These are phyloP conservation scores for Cyclostephanos tholiformis DNA, from an alignment of 108 stramenopile genomes.

Conservation along the genomic window DNA sequence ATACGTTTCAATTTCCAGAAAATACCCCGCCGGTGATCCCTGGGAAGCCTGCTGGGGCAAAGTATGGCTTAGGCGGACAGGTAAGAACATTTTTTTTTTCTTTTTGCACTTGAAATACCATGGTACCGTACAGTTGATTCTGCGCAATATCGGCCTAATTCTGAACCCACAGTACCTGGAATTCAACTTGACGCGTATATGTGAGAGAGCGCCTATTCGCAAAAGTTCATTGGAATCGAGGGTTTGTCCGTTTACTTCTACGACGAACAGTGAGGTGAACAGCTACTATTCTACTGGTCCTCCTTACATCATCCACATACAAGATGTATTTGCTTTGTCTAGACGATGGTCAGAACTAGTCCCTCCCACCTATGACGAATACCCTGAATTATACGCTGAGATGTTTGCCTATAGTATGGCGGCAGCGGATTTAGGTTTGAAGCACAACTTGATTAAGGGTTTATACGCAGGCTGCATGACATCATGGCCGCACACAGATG, in stretches of 20 bases:
- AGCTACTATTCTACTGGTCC: conserved; percentile 49
- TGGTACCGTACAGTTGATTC: background rate
- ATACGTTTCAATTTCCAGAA: conserved; percentile 41
- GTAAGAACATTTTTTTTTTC: conserved; percentile 17
- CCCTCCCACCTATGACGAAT: conserved; percentile 54
- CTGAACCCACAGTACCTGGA: conserved; percentile 52
- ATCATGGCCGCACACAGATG: conserved; percentile 44
- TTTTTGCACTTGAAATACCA: too few relatives aligned
- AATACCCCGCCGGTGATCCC: conserved; percentile 24
- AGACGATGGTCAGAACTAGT: conserved; percentile 50
- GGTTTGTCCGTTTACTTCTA: conserved; percentile 31
- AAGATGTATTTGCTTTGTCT: conserved; percentile 51
- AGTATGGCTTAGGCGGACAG: conserved; percentile 54
- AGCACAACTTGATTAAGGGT: conserved; percentile 41
- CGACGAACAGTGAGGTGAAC: conserved; percentile 42
- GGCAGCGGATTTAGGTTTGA: conserved; percentile 47
- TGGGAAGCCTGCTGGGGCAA: conserved; percentile 52
- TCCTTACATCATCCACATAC: conserved; percentile 54
- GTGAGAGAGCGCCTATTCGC: conserved; percentile 27
- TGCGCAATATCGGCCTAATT: background rate
- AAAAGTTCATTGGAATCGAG: conserved; percentile 2
- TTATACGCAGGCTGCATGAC: conserved; percentile 63
- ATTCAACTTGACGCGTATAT: conserved; percentile 53
- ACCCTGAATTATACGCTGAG: conserved; percentile 51
- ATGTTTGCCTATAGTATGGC: conserved; percentile 58